Conservation (phyloP, 306 rosid species). For the Urtica urens region DNA sequence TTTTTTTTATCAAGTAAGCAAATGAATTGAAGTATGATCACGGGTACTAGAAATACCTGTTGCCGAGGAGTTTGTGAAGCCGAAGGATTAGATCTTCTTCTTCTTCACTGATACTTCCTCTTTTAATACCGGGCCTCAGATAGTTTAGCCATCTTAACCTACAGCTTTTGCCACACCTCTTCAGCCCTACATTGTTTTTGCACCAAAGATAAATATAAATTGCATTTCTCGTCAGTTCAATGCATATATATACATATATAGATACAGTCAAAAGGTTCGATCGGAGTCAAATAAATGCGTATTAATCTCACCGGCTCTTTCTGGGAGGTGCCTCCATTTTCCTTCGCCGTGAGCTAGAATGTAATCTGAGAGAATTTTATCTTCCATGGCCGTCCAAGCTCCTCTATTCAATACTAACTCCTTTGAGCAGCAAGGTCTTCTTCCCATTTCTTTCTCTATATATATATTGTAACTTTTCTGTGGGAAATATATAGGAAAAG, state of each 20-base stretch:
- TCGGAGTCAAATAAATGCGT: background rate
- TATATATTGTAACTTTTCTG: background rate
- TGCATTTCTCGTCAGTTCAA: background rate
- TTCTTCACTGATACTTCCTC: conserved; percentile 19
- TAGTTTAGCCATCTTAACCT: conserved; percentile 28
- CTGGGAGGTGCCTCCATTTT: conserved; percentile 39
- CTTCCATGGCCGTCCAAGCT: conserved; percentile 44
- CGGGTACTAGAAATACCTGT: conserved; percentile 37
- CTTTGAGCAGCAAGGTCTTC: conserved; percentile 36
- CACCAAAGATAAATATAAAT: background rate
- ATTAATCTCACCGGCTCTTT: conserved; percentile 29
- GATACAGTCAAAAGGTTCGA: background rate
- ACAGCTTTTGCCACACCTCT: conserved; percentile 35
- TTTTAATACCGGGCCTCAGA: conserved; percentile 23
- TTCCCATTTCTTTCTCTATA: conserved; percentile 26
- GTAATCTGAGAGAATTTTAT: conserved; percentile 27
- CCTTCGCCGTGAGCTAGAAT: conserved; percentile 35
- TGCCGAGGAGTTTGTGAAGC: conserved; percentile 43
- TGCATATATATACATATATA: background rate
- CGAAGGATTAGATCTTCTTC: conserved; percentile 36
- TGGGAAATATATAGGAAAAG: background rate
- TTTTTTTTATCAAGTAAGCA: too few species aligned
- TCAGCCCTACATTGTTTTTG: conserved; percentile 38
- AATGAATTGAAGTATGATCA: background rate
- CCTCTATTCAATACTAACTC: conserved; percentile 34